phyloP scores from a whole-genome alignment of 164 flowering plant genomes.

The Taxillus chinensis region DNA sequence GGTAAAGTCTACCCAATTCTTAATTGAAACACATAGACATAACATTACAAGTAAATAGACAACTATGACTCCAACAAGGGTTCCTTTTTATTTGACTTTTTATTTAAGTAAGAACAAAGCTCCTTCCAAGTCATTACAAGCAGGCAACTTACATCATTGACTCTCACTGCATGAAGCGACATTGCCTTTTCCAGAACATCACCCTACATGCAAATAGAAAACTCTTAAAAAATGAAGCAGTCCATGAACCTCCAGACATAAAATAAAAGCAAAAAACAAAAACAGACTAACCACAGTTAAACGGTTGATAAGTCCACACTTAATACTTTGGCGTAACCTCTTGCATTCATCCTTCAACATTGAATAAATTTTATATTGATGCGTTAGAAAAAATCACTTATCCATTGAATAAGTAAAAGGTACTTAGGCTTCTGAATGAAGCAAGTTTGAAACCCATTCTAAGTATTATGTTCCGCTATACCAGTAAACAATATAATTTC shows the following conservation, averaged over 20 bases:
- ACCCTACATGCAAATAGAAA: constrained; percentile 46
- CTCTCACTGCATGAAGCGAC: constrained; percentile 71
- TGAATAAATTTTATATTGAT: not conserved
- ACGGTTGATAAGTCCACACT: constrained; percentile 78
- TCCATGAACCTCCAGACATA: not conserved
- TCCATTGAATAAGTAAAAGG: not conserved
- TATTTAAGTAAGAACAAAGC: too few species aligned
- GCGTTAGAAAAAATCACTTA: not conserved
- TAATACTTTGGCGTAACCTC: constrained; percentile 88
- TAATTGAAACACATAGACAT: too few species aligned
- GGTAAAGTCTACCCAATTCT: too few species aligned
- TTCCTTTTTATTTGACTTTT: too few species aligned
- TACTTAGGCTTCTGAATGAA: not conserved
- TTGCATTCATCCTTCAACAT: constrained; percentile 82
- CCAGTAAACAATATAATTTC: too few species aligned
- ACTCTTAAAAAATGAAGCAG: not conserved
- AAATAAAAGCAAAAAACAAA: not conserved
- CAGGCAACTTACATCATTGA: constrained; percentile 71
- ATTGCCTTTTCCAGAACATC: constrained; percentile 78
- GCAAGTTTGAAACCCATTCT: too few species aligned
- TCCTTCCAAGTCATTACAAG: not conserved
- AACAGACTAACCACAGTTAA: constrained; percentile 70
- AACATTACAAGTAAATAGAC: too few species aligned
- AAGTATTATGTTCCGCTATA: too few species aligned
- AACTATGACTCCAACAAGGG: too few species aligned